A percentile compares a stretch with the other conserved stretches of the same genome.
These are phyloP conservation scores for Penicillium sp. DNA, from an alignment of 2,329 filamentous ascomycete species.

Conservation along the genomic window DNA sequence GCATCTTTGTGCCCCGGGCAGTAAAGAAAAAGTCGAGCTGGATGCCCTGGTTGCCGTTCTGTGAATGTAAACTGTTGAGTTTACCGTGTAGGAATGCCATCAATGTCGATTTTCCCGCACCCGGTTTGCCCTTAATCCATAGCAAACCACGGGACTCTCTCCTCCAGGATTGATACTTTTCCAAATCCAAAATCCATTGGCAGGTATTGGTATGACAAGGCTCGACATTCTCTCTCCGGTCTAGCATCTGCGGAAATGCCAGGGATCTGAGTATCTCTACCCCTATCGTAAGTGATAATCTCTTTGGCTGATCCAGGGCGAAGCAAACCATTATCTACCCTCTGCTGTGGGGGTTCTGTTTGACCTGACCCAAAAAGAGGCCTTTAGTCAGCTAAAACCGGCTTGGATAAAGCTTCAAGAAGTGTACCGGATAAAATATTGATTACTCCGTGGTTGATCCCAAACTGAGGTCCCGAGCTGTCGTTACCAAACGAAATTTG, in stretches of 20 bases:
- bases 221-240: conserved; percentile 10
- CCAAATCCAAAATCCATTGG: conserved; percentile 18
- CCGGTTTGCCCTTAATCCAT: conserved; percentile 29
- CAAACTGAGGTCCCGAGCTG: too few relatives aligned
- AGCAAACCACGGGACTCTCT: conserved; percentile 9
- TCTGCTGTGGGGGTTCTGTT: not conserved
- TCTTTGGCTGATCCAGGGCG: not conserved
- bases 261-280: conserved; percentile 9
- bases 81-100: conserved; percentile 23
- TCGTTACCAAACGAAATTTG: too few relatives aligned
- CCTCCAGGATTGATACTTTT: conserved; percentile 16
- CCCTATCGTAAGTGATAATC: not conserved
- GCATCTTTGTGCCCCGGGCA: conserved; percentile 16
- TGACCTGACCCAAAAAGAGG: not conserved
- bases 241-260: conserved; percentile 17
- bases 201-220: conserved; percentile 11
- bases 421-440: too few relatives aligned
- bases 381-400: too few relatives aligned
- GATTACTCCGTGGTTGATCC: too few relatives aligned
- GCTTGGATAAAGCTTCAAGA: too few relatives aligned
- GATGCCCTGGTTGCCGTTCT: not conserved
- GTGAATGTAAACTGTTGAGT: not conserved
- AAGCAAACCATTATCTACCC: not conserved
- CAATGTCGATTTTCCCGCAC: conserved; percentile 27
- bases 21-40: conserved; percentile 24